Conservation (phyloP, 371 early-diverging fungal species). For the Apophysomyces ossiformis region DNA sequence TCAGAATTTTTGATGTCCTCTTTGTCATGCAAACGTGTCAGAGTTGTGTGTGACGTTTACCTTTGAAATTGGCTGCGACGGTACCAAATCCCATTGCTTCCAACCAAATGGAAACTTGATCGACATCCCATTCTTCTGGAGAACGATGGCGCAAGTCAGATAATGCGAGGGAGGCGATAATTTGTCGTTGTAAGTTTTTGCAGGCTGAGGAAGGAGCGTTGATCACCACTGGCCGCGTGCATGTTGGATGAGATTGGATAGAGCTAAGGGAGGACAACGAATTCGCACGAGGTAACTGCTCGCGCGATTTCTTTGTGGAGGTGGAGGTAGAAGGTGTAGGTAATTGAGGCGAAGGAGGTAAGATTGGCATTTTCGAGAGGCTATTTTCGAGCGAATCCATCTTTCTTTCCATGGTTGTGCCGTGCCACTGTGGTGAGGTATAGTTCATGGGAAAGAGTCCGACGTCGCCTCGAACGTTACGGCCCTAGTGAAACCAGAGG, state of each 20-base stretch:
- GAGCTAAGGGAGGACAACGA: conserved; percentile 25
- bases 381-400: conserved; percentile 23
- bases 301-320: conserved; percentile 19
- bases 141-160: conserved; percentile 19
- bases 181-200: conserved; percentile 19
- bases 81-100: conserved; percentile 52
- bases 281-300: conserved; percentile 14
- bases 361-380: conserved; percentile 23
- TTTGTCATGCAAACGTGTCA: background rate
- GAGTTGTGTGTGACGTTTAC: conserved; percentile 31
- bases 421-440: conserved; percentile 28
- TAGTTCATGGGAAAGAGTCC: conserved; percentile 75
- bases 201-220: conserved; percentile 11
- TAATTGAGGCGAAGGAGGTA: conserved; percentile 17
- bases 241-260: conserved; percentile 16
- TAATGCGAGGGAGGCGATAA: conserved; percentile 17
- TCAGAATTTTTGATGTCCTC: conserved; percentile 8
- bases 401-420: conserved; percentile 10
- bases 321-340: conserved; percentile 24
- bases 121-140: conserved; percentile 39
- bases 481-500: conserved; percentile 20
- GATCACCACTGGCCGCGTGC: conserved; percentile 17
- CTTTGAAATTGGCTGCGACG: conserved; percentile 53
- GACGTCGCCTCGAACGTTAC: conserved; percentile 59
- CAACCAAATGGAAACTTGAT: conserved; percentile 42